Evolutionary conservation across 192 early-diverging fungal species (phyloP), one percentile per base, ranked within the genome.

Genomic region (Podila minutissima): DNA sequence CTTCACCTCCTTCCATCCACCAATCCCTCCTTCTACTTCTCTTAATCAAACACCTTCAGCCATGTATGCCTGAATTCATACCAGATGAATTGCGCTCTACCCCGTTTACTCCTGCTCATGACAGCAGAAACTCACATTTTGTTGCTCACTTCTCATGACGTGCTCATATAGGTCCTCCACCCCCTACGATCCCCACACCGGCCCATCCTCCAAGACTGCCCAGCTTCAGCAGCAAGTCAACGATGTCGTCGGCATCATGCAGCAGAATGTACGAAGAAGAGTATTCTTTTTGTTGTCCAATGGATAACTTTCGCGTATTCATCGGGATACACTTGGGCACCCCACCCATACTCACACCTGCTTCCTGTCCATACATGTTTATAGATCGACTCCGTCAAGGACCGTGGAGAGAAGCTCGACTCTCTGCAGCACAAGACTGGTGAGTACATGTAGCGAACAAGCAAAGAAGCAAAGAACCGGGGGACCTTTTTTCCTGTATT

Each of bases 191-290:
- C 75, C 75, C 51, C 75, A 72, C 66, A 63, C 75, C 20, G 70
- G 70, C 51, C 64, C 75, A 41, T 72, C 70, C 20, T 63, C 76
- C 17, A 96, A 95, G 86, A 91, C 92, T 41, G 72, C 83, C 59
- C 82, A 87, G 59, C 88, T 97, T 51, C 94, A 96, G 86, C 66
- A 88, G 70, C 90, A 97, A 87, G 92, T 99, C 38, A 93, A 97
- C 82, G 94, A 97, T 71, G 96, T 96, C 62, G 94, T 97, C 41
- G 89, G 88, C 57, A 95, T 99, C 81, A 97, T 97, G 96, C 92
- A 96, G 71, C 91, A 97, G 64, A 99, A 99, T 88, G 94, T 99
- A 83, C 83, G 94, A 48, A 22, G 37, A 38, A 8, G 37, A 41
- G 20, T 64, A 15, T 58, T 69, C 37, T 20, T 76, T 24, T 35